Conservation (phyloP, 2,329 filamentous ascomycete species). For the Nothophaeocryptopus gaeumannii region DNA sequence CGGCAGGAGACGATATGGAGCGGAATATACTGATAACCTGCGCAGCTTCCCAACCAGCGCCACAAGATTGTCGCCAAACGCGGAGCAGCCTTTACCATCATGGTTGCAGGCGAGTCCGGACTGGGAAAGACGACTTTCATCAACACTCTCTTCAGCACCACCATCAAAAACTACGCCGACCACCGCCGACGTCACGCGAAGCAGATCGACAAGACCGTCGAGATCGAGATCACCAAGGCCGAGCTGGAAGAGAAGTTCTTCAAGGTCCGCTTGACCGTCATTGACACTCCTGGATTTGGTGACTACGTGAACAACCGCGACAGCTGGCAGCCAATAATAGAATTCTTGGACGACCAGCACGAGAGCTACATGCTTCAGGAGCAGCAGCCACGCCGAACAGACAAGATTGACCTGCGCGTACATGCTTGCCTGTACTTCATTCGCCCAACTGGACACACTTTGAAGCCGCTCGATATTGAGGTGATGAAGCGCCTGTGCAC, state of each 20-base stretch:
- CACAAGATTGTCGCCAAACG: conserved; percentile 75
- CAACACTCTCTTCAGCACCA: conserved; percentile 99
- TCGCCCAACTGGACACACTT: conserved; percentile 92
- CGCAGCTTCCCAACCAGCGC: conserved; percentile 66
- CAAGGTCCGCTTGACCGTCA: conserved; percentile 98
- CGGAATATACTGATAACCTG: conserved; percentile 35
- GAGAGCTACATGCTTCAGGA: conserved; percentile 99
- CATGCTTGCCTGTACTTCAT: conserved; percentile 99
- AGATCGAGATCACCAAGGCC: conserved; percentile 99
- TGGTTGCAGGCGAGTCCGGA: conserved; percentile 98
- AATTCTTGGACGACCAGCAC: conserved; percentile 99
- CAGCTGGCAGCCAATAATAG: conserved; percentile 99
- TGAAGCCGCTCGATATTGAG: conserved; percentile 98
- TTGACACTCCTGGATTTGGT: conserved; percentile 97
- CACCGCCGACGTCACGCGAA: conserved; percentile 99
- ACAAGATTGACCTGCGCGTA: conserved; percentile 99
- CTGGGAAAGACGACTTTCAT: conserved; percentile 99
- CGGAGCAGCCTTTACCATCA: conserved; percentile 98
- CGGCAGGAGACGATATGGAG: neutral
- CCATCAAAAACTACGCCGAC: conserved; percentile 99
- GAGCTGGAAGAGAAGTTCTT: conserved; percentile 99
- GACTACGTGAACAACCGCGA: conserved; percentile 99
- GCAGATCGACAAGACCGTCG: conserved; percentile 99
- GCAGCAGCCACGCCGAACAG: conserved; percentile 94
- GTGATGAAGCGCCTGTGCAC: conserved; percentile 99